Evolutionary conservation across 2,329 filamentous ascomycete species (phyloP).

Genomic region (Bipolaris cookei): DNA sequence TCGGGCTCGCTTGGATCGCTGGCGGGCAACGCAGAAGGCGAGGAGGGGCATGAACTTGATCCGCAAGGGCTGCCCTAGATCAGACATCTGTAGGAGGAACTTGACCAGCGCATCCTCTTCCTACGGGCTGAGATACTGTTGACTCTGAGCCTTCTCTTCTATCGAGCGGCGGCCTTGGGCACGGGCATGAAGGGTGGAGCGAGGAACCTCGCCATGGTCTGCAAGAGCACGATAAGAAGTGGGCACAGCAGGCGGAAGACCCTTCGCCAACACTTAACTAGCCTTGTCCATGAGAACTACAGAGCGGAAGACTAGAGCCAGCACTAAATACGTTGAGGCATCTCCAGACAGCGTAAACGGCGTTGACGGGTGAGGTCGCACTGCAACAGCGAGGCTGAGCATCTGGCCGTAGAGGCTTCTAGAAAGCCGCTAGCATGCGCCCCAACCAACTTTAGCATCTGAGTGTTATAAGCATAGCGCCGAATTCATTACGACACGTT

Average conservation of each 20-base stretch:
- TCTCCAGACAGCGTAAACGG: neutral
- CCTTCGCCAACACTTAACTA: slow-evolving; percentile 3
- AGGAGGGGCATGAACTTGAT: slow-evolving; percentile 28
- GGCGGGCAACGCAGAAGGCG: slow-evolving; percentile 19
- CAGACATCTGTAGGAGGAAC: slow-evolving; percentile 25
- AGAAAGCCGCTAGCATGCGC: neutral
- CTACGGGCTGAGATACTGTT: slow-evolving; percentile 37
- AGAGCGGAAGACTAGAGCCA: neutral
- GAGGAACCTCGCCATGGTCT: slow-evolving; percentile 6
- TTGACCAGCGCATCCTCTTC: slow-evolving; percentile 37
- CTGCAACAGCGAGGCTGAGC: slow-evolving; percentile 13
- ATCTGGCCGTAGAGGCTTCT: neutral
- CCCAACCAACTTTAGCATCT: neutral
- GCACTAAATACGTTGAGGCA: neutral
- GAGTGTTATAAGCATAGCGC: neutral
- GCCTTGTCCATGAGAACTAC: slow-evolving; percentile 3
- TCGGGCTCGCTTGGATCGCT: slow-evolving; percentile 11
- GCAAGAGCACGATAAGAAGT: slow-evolving; percentile 3
- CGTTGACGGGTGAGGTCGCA: neutral
- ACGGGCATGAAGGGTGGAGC: slow-evolving; percentile 20
- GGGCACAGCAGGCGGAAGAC: slow-evolving; percentile 1
- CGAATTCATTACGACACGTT: neutral
- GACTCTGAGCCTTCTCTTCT: slow-evolving; percentile 35
- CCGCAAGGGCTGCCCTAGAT: slow-evolving; percentile 20
- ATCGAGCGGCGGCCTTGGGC: slow-evolving; percentile 31